Evolutionary conservation across 2,329 filamentous ascomycete species (phyloP).

Genomic region (Diaporthe ilicicola): DNA sequence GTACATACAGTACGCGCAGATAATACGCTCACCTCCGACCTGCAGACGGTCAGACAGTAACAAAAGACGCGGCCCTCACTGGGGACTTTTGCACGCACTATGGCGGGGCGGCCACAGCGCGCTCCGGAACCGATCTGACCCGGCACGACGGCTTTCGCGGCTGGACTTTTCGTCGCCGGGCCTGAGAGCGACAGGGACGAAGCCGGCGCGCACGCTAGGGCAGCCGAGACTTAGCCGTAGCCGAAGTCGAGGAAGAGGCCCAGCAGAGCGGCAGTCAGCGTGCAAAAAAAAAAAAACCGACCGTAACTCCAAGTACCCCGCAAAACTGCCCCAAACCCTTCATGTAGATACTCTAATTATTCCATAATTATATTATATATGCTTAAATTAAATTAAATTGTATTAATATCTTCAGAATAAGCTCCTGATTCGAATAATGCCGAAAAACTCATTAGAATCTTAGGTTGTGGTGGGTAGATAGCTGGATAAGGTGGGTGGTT

Average conservation of each 20-base stretch:
- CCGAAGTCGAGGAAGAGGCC: neutral
- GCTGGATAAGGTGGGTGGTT: too few relatives aligned
- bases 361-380: too few relatives aligned
- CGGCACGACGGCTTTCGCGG: neutral
- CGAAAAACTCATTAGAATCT: too few relatives aligned
- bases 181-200: neutral
- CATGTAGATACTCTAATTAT: too few relatives aligned
- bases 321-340: too few relatives aligned
- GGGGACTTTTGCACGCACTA: neutral
- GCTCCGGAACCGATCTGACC: neutral
- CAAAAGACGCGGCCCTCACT: neutral
- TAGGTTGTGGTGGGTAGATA: too few relatives aligned
- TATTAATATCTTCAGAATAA: too few relatives aligned
- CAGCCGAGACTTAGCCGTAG: constrained; percentile 13
- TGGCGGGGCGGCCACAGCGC: neutral
- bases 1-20: neutral
- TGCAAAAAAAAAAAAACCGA: too few relatives aligned
- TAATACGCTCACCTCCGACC: neutral
- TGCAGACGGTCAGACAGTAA: neutral
- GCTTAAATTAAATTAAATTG: too few relatives aligned
- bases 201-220: neutral
- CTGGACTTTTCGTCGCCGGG: neutral
- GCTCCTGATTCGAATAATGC: too few relatives aligned
- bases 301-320: too few relatives aligned
- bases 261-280: too few relatives aligned